Percentiles rank a stretch among this genome's conserved stretches.
Evolutionary conservation across 306 rosid genomes (phyloP).

Genomic region (Leucaena leucocephala): DNA sequence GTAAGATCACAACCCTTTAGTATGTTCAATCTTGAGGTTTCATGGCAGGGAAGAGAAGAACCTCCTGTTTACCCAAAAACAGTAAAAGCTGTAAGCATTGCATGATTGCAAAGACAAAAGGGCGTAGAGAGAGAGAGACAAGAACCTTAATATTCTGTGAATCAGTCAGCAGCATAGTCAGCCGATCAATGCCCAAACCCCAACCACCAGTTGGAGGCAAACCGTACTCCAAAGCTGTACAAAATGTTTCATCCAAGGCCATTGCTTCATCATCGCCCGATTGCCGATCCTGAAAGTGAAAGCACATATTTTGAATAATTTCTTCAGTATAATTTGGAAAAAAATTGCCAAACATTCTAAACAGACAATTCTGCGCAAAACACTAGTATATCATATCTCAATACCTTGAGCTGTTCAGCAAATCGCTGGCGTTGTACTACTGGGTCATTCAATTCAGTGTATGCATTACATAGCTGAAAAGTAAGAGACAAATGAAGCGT

Average conservation of each 20-base stretch:
- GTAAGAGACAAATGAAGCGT: slow-evolving; percentile 10
- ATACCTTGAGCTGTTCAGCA: slow-evolving; percentile 93
- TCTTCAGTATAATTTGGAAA: background rate
- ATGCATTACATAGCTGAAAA: slow-evolving; percentile 82
- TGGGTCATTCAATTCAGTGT: slow-evolving; percentile 95
- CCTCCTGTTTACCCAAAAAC: slow-evolving; percentile 65
- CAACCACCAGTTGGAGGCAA: slow-evolving; percentile 96
- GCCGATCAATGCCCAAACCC: slow-evolving; percentile 92
- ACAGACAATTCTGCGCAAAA: background rate
- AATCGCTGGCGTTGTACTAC: slow-evolving; percentile 89
- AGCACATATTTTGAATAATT: slow-evolving; percentile 2
- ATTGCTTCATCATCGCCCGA: slow-evolving; percentile 95
- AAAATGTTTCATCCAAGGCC: slow-evolving; percentile 88
- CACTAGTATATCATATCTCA: background rate
- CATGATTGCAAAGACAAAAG: background rate
- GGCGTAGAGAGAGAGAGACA: background rate
- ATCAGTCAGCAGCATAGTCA: slow-evolving; percentile 79
- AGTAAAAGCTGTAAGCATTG: background rate
- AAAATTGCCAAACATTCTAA: background rate
- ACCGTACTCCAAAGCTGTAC: slow-evolving; percentile 87
- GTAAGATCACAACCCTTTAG: slow-evolving; percentile 39
- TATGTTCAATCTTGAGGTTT: slow-evolving; percentile 75
- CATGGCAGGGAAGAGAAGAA: slow-evolving; percentile 95
- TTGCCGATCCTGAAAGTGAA: slow-evolving; percentile 72
- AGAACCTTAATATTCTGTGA: slow-evolving; percentile 86